Conservation (phyloP, 768 basidiomycete species). For the Termitomyces sp. region DNA sequence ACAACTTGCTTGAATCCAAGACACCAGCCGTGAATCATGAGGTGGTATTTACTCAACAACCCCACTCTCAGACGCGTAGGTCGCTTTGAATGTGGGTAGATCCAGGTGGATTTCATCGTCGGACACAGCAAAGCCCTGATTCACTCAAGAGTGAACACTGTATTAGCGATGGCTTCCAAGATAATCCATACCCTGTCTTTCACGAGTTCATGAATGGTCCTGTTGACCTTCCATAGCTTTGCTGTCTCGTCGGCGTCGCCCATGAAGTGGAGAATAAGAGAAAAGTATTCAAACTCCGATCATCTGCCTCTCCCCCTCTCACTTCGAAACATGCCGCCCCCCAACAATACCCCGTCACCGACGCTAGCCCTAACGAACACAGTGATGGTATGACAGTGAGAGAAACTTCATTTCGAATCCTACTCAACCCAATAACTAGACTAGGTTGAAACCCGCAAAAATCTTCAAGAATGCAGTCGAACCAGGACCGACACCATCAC, state of each 20-base stretch:
- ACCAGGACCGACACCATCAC: slow-evolving; percentile 41
- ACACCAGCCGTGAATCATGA: slow-evolving; percentile 15
- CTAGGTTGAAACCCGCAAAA: slow-evolving; percentile 80
- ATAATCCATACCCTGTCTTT: slow-evolving; percentile 76
- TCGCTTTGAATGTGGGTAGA: slow-evolving; percentile 66
- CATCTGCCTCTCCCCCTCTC: not conserved
- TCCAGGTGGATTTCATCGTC: slow-evolving; percentile 93
- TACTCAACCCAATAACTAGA: slow-evolving; percentile 29
- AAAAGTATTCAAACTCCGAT: slow-evolving; percentile 55
- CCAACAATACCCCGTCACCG: slow-evolving; percentile 23
- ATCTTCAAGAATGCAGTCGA: slow-evolving; percentile 82
- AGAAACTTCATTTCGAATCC: slow-evolving; percentile 5
- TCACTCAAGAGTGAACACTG: slow-evolving; percentile 20
- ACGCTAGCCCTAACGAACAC: slow-evolving; percentile 40
- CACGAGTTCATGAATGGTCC: slow-evolving; percentile 95
- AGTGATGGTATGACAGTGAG: slow-evolving; percentile 41
- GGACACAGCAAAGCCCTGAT: slow-evolving; percentile 87
- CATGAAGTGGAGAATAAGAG: slow-evolving; percentile 35
- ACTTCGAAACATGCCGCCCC: slow-evolving; percentile 31
- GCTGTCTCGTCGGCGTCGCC: slow-evolving; percentile 75
- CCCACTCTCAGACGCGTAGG: slow-evolving; percentile 69
- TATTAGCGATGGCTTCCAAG: slow-evolving; percentile 6
- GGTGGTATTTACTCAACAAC: slow-evolving; percentile 71
- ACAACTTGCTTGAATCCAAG: slow-evolving; percentile 7
- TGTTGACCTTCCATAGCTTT: slow-evolving; percentile 91